Evolutionary conservation across 2,329 filamentous ascomycete species (phyloP).

Genomic region (Diaporthe destruens): DNA sequence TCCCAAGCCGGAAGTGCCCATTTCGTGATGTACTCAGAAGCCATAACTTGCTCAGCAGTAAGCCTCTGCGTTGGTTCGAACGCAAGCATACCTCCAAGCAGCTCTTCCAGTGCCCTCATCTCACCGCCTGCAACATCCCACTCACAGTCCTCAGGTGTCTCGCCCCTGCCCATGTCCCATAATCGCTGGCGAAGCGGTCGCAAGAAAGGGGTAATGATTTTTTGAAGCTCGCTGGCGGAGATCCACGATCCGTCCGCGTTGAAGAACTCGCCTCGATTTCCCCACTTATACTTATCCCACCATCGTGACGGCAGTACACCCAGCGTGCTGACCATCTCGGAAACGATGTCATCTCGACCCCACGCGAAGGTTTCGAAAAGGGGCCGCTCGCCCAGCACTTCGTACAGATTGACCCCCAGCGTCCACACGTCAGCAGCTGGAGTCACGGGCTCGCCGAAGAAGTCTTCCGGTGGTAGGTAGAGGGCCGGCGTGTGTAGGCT

Average conservation of each 20-base stretch:
- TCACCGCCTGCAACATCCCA: neutral
- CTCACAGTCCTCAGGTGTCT: neutral
- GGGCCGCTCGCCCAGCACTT: neutral
- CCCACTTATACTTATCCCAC: neutral
- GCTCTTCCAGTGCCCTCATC: neutral
- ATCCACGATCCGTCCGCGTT: neutral
- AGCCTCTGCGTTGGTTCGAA: too few species aligned
- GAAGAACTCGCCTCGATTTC: neutral
- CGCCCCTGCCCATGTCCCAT: neutral
- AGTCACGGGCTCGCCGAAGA: neutral
- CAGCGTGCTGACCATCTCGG: neutral
- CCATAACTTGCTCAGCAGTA: too few species aligned
- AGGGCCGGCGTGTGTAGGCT: neutral
- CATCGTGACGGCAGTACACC: neutral
- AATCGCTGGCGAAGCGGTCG: neutral
- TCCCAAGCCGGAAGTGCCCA: too few species aligned
- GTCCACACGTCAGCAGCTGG: neutral
- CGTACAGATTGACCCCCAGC: neutral
- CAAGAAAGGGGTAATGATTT: neutral
- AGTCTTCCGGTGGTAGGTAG: neutral
- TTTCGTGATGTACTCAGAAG: too few species aligned
- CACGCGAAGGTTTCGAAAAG: neutral
- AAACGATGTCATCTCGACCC: neutral
- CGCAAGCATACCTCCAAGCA: neutral
- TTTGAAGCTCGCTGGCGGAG: neutral